These are phyloP conservation scores for Effrenium voratum DNA, from an alignment of 73 alveolate species.

Conservation along the genomic window DNA sequence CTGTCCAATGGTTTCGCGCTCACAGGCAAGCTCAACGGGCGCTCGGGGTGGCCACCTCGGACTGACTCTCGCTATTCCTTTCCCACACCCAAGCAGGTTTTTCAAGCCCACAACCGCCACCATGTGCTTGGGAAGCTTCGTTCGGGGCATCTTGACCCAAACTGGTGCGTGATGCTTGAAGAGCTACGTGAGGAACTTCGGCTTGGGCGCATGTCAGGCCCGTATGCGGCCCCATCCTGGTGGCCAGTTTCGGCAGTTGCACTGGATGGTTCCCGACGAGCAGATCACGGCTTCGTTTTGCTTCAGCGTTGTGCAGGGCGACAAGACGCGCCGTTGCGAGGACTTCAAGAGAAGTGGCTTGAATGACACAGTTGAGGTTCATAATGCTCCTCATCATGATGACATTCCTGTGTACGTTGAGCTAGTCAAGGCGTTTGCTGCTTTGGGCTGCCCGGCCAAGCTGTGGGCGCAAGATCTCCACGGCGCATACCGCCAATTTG, in stretches of 20 bases:
- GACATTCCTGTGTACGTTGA: neutral
- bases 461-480: slow-evolving; percentile 2
- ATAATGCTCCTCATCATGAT: neutral
- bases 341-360: neutral
- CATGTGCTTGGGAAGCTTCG: neutral
- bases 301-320: neutral
- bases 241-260: neutral
- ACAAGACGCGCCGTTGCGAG: neutral
- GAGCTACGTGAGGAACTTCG: neutral
- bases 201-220: neutral
- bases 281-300: neutral
- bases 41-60: neutral
- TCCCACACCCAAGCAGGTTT: neutral
- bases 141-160: neutral
- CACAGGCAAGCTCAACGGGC: neutral
- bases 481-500: neutral
- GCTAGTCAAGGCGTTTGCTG: neutral
- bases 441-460: neutral
- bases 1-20: neutral
- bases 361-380: neutral
- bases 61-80: no score
- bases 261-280: neutral
- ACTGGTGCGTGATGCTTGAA: neutral
- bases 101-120: neutral
- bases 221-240: neutral